Evolutionary conservation across 495 filamentous ascomycete genomes (phyloP).

Genomic region (Hypoxylon rickii): DNA sequence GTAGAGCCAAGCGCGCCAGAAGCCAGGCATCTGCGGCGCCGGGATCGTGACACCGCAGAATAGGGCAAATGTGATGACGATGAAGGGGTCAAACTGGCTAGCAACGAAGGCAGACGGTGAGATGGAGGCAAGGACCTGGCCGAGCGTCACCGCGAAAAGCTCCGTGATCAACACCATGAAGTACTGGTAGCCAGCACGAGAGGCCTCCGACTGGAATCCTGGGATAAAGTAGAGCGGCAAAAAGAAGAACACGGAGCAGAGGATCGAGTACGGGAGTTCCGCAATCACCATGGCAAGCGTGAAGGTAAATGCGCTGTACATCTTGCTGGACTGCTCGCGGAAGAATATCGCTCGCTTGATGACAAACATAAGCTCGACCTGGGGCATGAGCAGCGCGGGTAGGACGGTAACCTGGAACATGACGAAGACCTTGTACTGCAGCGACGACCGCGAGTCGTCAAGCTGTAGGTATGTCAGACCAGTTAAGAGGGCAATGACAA

Average conservation of each 20-base stretch:
- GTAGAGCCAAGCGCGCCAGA: constrained; percentile 83
- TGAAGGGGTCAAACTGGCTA: constrained; percentile 73
- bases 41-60: constrained; percentile 88
- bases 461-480: constrained; percentile 74
- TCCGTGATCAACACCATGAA: constrained; percentile 79
- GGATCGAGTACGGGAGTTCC: constrained; percentile 74
- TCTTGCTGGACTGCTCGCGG: constrained; percentile 77
- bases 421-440: constrained; percentile 82
- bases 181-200: constrained; percentile 79
- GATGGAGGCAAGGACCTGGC: constrained; percentile 68
- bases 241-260: constrained; percentile 77
- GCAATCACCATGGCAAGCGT: constrained; percentile 70
- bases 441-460: constrained; percentile 65
- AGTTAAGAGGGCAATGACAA: constrained; percentile 72
- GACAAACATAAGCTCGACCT: constrained; percentile 76
- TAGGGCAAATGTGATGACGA: constrained; percentile 77
- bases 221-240: constrained; percentile 76
- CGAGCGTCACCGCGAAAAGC: constrained; percentile 74
- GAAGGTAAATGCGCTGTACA: constrained; percentile 76
- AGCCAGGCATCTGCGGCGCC: constrained; percentile 70
- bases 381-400: constrained; percentile 74
- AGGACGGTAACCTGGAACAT: constrained; percentile 82
- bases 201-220: constrained; percentile 58
- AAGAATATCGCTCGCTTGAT: constrained; percentile 76
- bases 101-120: constrained; percentile 74